phyloP scores from a whole-genome alignment of 225 moss, liverwort and hornwort species.

The Lunularia cruciata region DNA sequence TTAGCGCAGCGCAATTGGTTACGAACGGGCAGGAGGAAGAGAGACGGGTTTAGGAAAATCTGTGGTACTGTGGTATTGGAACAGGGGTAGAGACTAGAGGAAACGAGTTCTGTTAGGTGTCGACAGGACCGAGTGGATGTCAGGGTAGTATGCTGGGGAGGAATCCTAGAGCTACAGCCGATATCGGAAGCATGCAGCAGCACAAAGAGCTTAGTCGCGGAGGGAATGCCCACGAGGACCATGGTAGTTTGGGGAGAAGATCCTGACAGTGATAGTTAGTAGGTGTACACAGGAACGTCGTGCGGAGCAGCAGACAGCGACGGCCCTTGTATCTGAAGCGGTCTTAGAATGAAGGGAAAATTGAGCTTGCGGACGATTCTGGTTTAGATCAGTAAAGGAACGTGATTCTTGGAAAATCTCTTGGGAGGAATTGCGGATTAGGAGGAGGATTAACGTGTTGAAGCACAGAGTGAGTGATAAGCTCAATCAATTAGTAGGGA shows the following conservation, averaged over 20 bases:
- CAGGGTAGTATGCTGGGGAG: conserved; percentile 10
- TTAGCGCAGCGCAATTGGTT: not conserved
- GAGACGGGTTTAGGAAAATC: not conserved
- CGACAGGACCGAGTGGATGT: not conserved
- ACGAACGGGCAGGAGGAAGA: not conserved
- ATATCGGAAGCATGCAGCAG: not conserved
- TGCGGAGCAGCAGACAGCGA: not conserved
- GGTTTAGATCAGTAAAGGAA: not conserved
- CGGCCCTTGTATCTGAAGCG: not conserved
- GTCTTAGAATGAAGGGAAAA: not conserved
- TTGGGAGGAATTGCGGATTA: conserved; percentile 6
- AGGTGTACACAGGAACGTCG: not conserved
- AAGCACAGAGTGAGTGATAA: not conserved
- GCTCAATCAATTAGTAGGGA: not conserved
- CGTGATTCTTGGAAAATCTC: not conserved
- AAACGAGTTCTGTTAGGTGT: not conserved
- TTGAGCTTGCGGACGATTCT: not conserved
- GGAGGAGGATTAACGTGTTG: not conserved
- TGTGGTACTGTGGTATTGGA: not conserved
- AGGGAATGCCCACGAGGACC: not conserved
- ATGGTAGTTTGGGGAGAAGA: conserved; percentile 6
- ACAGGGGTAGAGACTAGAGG: not conserved
- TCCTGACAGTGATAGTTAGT: conserved; percentile 7
- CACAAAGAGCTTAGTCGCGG: not conserved
- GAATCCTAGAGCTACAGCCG: not conserved